Evolutionary conservation across 148 eudicot genomes (phyloP).

Genomic region (Fallopia convolvulus): DNA sequence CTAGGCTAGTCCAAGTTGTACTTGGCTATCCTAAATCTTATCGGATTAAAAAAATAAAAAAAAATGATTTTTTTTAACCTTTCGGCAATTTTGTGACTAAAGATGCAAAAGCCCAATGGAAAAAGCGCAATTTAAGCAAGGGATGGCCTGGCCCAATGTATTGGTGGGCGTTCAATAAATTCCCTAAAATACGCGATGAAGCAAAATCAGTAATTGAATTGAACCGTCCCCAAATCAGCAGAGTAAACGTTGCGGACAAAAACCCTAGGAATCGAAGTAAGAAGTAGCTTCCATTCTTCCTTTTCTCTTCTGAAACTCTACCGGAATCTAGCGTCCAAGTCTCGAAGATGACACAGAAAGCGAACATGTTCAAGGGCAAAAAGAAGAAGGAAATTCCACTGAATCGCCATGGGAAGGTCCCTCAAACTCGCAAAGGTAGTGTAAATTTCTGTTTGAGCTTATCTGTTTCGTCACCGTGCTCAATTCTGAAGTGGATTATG

Average conservation of each 20-base stretch:
- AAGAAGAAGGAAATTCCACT: conserved; percentile 59
- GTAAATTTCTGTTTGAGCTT: background rate
- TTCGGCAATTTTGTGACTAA: too few species aligned
- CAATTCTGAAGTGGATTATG: background rate
- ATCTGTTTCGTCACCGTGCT: too few species aligned
- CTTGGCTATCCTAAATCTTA: too few species aligned
- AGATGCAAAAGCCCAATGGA: too few species aligned
- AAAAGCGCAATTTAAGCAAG: background rate
- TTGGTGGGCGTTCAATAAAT: background rate
- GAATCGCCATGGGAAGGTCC: conserved; percentile 62
- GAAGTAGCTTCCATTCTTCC: background rate
- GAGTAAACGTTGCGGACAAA: background rate
- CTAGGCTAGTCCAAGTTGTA: too few species aligned
- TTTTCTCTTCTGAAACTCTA: background rate
- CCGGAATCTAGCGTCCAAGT: conserved; percentile 7
- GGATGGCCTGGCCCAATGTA: background rate
- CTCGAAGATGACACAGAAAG: conserved; percentile 76
- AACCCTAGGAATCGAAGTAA: conserved; percentile 3
- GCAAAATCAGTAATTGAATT: too few species aligned
- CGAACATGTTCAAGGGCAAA: conserved; percentile 61
- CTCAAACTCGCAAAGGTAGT: conserved; percentile 61
- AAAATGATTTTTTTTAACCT: too few species aligned
- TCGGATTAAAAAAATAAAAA: too few species aligned
- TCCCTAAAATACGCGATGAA: too few species aligned
- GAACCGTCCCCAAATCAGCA: background rate